A percentile compares a stretch with the other conserved stretches of the same genome.
phyloP scores from a whole-genome alignment of 331 rosid genomes.

The Erythrophleum ivorense region DNA sequence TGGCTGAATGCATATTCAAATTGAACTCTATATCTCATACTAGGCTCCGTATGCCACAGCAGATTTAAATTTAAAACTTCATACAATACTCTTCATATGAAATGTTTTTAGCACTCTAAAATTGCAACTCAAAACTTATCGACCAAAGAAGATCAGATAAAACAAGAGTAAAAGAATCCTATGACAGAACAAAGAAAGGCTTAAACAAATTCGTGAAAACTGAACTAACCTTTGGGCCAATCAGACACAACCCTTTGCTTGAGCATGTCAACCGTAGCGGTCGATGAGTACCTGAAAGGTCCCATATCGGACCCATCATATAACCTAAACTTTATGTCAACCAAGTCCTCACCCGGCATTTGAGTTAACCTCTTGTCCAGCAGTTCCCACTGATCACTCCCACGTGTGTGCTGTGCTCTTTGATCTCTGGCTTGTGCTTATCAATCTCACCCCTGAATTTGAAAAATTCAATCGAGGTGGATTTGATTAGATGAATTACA shows the following conservation, averaged over 20 bases:
- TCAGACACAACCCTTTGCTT: constrained; percentile 93
- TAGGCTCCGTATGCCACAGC: background rate
- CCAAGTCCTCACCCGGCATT: constrained; percentile 96
- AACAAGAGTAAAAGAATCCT: background rate
- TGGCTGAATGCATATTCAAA: background rate
- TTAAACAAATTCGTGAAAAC: background rate
- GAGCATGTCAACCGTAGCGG: constrained; percentile 87
- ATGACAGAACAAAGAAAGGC: background rate
- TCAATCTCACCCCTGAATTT: background rate
- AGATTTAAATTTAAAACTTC: no score
- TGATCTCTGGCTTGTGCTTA: background rate
- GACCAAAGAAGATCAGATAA: constrained; percentile 10
- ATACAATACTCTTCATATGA: background rate
- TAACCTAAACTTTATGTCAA: constrained; percentile 82
- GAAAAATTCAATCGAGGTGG: background rate
- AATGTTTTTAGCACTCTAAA: background rate
- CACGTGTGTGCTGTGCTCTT: background rate
- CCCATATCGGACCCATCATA: constrained; percentile 93
- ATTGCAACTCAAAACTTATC: background rate
- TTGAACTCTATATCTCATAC: constrained; percentile 14
- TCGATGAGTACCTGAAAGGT: constrained; percentile 84
- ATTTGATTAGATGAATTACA: background rate
- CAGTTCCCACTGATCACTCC: constrained; percentile 30
- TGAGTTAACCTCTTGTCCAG: constrained; percentile 40
- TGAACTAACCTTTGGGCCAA: constrained; percentile 85